Evolutionary conservation across 768 basidiomycete genomes (phyloP).

Genomic region (Xerocomellus chrysenteron): DNA sequence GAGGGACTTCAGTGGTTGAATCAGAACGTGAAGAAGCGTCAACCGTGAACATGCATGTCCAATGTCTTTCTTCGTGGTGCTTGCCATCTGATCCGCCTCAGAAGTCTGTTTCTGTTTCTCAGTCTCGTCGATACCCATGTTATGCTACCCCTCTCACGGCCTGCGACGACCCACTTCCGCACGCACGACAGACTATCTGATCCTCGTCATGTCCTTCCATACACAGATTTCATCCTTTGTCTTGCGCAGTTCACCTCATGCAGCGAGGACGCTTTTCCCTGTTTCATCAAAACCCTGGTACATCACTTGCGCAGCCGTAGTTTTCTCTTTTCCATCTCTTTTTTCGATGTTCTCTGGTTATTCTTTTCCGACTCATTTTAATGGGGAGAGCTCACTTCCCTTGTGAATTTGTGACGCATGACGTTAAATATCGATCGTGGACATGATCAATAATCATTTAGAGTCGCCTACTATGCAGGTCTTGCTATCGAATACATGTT

Average conservation of each 20-base stretch:
- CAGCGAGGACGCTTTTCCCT: conserved; percentile 15
- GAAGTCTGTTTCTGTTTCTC: conserved; percentile 14
- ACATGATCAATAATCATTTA: conserved; percentile 17
- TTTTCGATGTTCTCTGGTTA: conserved; percentile 18
- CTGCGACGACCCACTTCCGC: conserved; percentile 32
- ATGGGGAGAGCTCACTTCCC: conserved; percentile 21
- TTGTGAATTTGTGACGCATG: conserved; percentile 24
- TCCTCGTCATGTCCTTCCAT: conserved; percentile 28
- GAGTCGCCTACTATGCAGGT: conserved; percentile 5
- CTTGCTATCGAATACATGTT: background rate
- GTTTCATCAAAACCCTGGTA: conserved; percentile 13
- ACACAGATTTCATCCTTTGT: conserved; percentile 17
- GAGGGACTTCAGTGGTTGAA: conserved; percentile 98
- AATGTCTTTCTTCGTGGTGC: conserved; percentile 17
- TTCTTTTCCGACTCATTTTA: conserved; percentile 18
- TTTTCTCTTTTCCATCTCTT: conserved; percentile 6
- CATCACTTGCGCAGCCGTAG: conserved; percentile 16
- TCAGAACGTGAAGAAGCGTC: conserved; percentile 94
- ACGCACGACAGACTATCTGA: conserved; percentile 38
- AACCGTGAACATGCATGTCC: conserved; percentile 49
- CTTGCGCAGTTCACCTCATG: conserved; percentile 26
- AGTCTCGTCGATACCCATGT: conserved; percentile 33
- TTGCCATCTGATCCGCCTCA: conserved; percentile 24
- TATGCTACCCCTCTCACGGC: conserved; percentile 37
- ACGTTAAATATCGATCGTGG: conserved; percentile 12